A percentile compares a stretch with the other conserved stretches of the same genome.
Evolutionary conservation across 192 early-diverging fungal genomes (phyloP).

Genomic region (Coemansia sp.): DNA sequence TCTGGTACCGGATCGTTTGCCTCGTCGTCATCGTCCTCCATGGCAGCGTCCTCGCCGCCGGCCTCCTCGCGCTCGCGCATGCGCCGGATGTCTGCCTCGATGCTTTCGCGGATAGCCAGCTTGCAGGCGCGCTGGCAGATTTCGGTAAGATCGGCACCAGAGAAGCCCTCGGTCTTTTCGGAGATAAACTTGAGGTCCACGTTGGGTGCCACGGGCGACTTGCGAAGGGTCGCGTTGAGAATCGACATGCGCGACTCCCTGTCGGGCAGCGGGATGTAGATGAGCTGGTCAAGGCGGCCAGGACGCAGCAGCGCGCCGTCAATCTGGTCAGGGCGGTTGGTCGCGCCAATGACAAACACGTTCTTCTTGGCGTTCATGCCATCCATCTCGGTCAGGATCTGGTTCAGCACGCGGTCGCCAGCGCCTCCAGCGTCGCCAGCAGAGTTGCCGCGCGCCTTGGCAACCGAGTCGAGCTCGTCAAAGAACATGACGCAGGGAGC

Average conservation of each 20-base stretch:
- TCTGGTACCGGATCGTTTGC: slow-evolving; percentile 76
- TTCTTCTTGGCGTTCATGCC: slow-evolving; percentile 99
- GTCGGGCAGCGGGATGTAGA: slow-evolving; percentile 96
- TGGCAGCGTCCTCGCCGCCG: slow-evolving; percentile 70
- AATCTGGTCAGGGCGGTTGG: slow-evolving; percentile 98
- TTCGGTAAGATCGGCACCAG: slow-evolving; percentile 96
- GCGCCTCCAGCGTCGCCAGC: slow-evolving; percentile 81
- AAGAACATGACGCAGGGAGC: slow-evolving; percentile 99
- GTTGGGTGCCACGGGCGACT: slow-evolving; percentile 78
- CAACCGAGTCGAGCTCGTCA: slow-evolving; percentile 98
- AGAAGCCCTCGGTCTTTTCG: slow-evolving; percentile 90
- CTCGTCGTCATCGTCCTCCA: slow-evolving; percentile 67
- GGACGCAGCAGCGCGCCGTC: slow-evolving; percentile 95
- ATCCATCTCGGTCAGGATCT: slow-evolving; percentile 99
- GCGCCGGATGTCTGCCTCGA: slow-evolving; percentile 78
- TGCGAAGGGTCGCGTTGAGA: slow-evolving; percentile 84
- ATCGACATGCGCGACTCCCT: slow-evolving; percentile 80
- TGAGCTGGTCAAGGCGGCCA: slow-evolving; percentile 97
- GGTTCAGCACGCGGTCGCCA: slow-evolving; percentile 97
- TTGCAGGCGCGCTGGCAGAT: slow-evolving; percentile 98
- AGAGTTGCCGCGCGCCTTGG: slow-evolving; percentile 82
- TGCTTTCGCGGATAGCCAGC: slow-evolving; percentile 94
- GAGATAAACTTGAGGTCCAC: slow-evolving; percentile 85
- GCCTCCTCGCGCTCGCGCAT: slow-evolving; percentile 72
- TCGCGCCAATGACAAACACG: slow-evolving; percentile 99